Percentiles rank a stretch among this genome's conserved stretches.
These are phyloP conservation scores for Eucalyptus pauciflora DNA, from an alignment of 345 rosid species.

Conservation along the genomic window DNA sequence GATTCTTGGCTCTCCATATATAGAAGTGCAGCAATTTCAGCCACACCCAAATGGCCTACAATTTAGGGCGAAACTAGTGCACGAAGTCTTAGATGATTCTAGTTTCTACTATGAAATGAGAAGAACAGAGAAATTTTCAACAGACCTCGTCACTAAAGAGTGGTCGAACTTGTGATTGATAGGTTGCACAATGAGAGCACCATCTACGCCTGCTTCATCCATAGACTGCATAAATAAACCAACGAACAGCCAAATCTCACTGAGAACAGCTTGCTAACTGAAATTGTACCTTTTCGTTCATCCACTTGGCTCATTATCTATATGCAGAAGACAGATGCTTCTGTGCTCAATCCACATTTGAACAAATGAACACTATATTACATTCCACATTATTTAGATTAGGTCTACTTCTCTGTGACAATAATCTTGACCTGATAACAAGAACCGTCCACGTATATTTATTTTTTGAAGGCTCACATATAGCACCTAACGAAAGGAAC, in stretches of 20 bases:
- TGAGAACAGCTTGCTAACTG: not conserved
- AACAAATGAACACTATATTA: not conserved
- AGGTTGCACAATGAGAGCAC: slow-evolving; percentile 95
- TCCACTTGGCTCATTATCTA: not conserved
- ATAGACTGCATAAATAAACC: slow-evolving; percentile 32
- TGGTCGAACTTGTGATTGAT: slow-evolving; percentile 93
- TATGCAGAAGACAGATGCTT: not conserved
- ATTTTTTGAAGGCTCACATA: not conserved
- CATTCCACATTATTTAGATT: not conserved
- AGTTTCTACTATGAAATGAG: not conserved
- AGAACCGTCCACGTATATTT: not conserved
- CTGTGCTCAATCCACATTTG: not conserved
- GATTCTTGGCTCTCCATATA: not conserved
- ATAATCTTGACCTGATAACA: not conserved
- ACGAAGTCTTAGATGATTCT: not conserved
- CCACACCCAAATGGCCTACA: not conserved
- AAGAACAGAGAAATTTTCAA: not conserved
- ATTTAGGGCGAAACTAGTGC: not conserved
- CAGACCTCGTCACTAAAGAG: slow-evolving; percentile 75
- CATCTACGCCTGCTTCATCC: slow-evolving; percentile 89
- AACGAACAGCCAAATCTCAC: not conserved
- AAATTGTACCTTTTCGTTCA: not conserved
- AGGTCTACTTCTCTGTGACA: not conserved
- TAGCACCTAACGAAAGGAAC: not conserved
- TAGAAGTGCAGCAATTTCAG: not conserved